Evolutionary conservation across 352 stramenopile species (phyloP).

Genomic region (Aphanomyces astaci): DNA sequence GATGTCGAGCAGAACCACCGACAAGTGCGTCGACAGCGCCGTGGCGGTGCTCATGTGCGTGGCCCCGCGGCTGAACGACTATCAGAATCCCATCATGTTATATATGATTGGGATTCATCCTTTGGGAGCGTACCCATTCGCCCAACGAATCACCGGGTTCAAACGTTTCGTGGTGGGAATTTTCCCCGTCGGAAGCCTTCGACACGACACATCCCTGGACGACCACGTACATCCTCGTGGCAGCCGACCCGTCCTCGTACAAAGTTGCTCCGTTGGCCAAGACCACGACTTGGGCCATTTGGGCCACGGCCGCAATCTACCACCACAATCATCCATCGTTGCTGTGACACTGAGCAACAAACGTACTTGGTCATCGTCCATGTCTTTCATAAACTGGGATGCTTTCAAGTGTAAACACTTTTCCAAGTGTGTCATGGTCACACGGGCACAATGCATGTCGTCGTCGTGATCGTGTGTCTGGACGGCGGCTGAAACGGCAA

Average conservation of each 20-base stretch:
- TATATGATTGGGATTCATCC: neutral
- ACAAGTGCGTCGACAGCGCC: constrained; percentile 38
- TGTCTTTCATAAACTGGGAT: constrained; percentile 71
- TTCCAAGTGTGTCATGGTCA: constrained; percentile 50
- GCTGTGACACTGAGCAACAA: neutral
- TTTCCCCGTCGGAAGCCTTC: constrained; percentile 21
- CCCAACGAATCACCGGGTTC: constrained; percentile 70
- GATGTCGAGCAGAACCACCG: constrained; percentile 66
- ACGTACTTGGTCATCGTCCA: constrained; percentile 65
- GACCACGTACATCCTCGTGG: constrained; percentile 53
- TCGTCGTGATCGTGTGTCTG: too few species aligned
- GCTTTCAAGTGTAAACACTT: constrained; percentile 82
- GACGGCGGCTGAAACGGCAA: too few species aligned
- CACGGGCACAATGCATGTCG: constrained; percentile 50
- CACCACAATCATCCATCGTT: neutral
- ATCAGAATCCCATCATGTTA: neutral
- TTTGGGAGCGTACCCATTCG: constrained; percentile 46
- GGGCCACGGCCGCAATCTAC: constrained; percentile 57
- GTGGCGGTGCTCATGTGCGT: constrained; percentile 30
- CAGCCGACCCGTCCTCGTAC: constrained; percentile 37
- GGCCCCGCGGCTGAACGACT: constrained; percentile 45
- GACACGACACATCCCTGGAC: constrained; percentile 63
- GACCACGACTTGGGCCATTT: constrained; percentile 55
- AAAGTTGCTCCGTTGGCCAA: constrained; percentile 50
- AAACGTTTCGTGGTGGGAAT: constrained; percentile 24